A percentile compares a stretch with the other conserved stretches of the same genome.
Evolutionary conservation across 2,329 filamentous ascomycete species (phyloP).

Genomic region (Pestalotiopsis sp.): DNA sequence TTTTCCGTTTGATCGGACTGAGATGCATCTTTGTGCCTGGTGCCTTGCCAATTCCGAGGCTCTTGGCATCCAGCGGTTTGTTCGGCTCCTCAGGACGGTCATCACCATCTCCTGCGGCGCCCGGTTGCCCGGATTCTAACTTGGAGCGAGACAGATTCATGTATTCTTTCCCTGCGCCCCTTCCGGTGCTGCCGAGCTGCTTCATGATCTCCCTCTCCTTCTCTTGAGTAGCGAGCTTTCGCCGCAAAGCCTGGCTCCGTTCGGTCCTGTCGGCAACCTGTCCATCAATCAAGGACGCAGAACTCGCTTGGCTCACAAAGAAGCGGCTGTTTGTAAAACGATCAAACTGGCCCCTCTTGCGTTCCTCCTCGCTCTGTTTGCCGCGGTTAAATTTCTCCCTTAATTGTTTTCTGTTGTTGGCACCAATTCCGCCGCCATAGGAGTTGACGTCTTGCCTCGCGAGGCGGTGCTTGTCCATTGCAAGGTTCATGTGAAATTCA

Average conservation of each 20-base stretch:
- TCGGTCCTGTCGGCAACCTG: constrained; percentile 60
- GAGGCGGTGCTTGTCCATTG: constrained; percentile 65
- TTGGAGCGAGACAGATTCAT: constrained; percentile 44
- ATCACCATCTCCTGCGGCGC: constrained; percentile 5
- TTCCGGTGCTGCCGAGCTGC: constrained; percentile 65
- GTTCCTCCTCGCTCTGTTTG: constrained; percentile 23
- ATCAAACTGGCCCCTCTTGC: constrained; percentile 52
- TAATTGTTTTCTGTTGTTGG: constrained; percentile 16
- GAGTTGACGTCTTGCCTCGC: constrained; percentile 38
- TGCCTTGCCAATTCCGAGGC: constrained; percentile 41
- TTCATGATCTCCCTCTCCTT: constrained; percentile 73
- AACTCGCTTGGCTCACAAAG: constrained; percentile 53
- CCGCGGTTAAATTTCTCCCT: constrained; percentile 30
- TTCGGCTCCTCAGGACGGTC: constrained; percentile 25
- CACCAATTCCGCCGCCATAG: constrained; percentile 45
- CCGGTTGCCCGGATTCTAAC: constrained; percentile 14
- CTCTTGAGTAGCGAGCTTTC: constrained; percentile 66
- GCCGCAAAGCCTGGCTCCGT: constrained; percentile 66
- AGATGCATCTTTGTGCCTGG: constrained; percentile 51
- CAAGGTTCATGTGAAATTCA: constrained; percentile 87
- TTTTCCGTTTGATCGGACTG: constrained; percentile 64
- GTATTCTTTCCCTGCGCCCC: constrained; percentile 71
- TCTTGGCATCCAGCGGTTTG: constrained; percentile 42
- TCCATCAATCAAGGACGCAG: constrained; percentile 64
- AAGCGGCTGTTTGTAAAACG: constrained; percentile 58